These are phyloP conservation scores for Aristolochia contorta DNA, from an alignment of 164 flowering plant species.

Conservation along the genomic window DNA sequence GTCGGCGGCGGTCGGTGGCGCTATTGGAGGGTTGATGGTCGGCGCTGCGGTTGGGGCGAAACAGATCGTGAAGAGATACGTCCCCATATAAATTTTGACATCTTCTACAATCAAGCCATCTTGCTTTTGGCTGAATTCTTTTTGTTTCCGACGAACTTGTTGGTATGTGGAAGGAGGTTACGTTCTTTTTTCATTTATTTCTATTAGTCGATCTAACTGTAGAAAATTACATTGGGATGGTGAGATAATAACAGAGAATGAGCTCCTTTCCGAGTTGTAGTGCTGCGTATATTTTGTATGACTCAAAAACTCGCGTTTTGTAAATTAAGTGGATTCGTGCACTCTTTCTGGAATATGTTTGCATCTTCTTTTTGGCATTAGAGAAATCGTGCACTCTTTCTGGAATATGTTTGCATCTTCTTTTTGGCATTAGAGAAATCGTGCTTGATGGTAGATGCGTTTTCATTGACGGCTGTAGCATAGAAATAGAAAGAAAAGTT, in stretches of 20 bases:
- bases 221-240: not conserved
- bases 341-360: no score
- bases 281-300: no score
- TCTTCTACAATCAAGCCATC: not conserved
- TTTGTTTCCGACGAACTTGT: not conserved
- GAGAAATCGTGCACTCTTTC: no score
- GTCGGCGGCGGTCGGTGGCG: constrained; percentile 62
- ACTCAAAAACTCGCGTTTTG: no score
- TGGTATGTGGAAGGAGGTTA: not conserved
- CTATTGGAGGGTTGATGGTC: constrained; percentile 45
- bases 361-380: no score
- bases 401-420: no score
- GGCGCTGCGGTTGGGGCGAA: constrained; percentile 44
- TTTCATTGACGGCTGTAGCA: no score
- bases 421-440: no score
- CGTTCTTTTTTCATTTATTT: not conserved
- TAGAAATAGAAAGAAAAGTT: no score
- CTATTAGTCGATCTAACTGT: not conserved
- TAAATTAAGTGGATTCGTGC: no score
- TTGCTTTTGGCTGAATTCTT: not conserved
- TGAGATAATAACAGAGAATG: not conserved
- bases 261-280: no score
- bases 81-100: constrained; percentile 26
- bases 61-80: constrained; percentile 47
- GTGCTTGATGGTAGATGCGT: no score